Conservation (phyloP, 768 basidiomycete species). For the Leccinum longicurvipes region DNA sequence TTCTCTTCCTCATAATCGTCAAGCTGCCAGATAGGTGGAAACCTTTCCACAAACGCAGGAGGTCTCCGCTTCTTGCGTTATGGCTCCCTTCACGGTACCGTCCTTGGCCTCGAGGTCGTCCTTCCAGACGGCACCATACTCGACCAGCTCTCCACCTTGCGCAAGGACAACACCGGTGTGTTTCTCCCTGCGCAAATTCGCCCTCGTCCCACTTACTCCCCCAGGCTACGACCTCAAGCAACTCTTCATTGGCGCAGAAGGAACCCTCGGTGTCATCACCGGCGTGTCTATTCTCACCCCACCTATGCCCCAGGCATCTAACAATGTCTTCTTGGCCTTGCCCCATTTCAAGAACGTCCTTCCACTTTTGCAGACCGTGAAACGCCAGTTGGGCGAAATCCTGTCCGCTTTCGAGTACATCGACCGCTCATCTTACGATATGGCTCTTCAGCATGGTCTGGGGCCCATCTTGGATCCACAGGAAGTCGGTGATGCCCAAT, state of each 20-base stretch:
- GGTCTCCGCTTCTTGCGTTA: conserved; percentile 93
- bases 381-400: conserved; percentile 85
- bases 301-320: conserved; percentile 74
- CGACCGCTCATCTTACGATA: conserved; percentile 79
- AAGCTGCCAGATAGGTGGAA: conserved; percentile 97
- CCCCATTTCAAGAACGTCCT: conserved; percentile 85
- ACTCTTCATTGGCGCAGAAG: conserved; percentile 96
- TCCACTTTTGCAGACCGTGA: conserved; percentile 78
- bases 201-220: not conserved
- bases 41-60: conserved; percentile 95
- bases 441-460: conserved; percentile 81
- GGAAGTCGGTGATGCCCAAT: conserved; percentile 74
- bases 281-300: conserved; percentile 94
- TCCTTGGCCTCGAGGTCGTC: conserved; percentile 94
- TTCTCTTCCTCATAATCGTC: not conserved
- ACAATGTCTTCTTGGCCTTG: conserved; percentile 88
- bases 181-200: not conserved
- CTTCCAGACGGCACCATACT: conserved; percentile 91
- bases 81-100: conserved; percentile 91
- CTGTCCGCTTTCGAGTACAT: conserved; percentile 97
- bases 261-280: conserved; percentile 93
- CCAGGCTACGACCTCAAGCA: conserved; percentile 97
- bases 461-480: conserved; percentile 71
- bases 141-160: conserved; percentile 81
- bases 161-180: conserved; percentile 96